Evolutionary conservation across 2,329 filamentous ascomycete species (phyloP), one percentile per base, ranked within the genome.

Genomic region (Penicillium psychrosexuale): DNA sequence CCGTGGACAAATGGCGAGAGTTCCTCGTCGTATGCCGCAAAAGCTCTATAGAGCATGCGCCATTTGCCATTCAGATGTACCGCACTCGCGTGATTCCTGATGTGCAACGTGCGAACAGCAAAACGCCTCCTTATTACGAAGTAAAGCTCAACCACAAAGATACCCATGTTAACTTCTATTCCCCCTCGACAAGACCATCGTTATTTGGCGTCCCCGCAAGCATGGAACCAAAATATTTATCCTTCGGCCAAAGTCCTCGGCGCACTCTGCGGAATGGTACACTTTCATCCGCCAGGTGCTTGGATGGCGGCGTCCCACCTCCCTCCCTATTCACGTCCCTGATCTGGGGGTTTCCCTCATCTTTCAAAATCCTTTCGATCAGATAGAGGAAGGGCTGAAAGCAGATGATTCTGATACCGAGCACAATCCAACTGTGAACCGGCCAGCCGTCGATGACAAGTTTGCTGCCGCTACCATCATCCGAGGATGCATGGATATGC

Each of bases 191-290:
- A 88, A 88, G 68, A 85, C 84, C 1, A 75, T 88, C 17, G 85
- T 85, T 9, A 72, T 88, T 9, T 88, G 84, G 79, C 75, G 80
- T 31, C 80, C 82, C 3, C 74, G 75, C 55, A 78, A 77, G 51
- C 72, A 69, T 17, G 80, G 83, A 3, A 85, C 82, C 1, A 77
- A 77, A 33, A 85, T 88, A 49, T 82, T 81, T 59, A 84, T 88
- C 56, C 78, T 88, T 69, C 80, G 83, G 30, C 79, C 85, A 6
- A 79, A 82, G 12, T 85, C 85, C 17, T 77, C 80, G 2, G 81
- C 83, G 6, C 82, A 82, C 62, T 82, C 84, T 7, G 81, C 86
- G 9, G 85, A 88, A 66, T 88, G 85, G 85, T 87, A 85, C 65
- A 87, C 84, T 0, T 87, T 87, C 59, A 73, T 88, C 13, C 77